Conservation (phyloP, 257 asterid species). For the Nicotiana sylvestris region DNA sequence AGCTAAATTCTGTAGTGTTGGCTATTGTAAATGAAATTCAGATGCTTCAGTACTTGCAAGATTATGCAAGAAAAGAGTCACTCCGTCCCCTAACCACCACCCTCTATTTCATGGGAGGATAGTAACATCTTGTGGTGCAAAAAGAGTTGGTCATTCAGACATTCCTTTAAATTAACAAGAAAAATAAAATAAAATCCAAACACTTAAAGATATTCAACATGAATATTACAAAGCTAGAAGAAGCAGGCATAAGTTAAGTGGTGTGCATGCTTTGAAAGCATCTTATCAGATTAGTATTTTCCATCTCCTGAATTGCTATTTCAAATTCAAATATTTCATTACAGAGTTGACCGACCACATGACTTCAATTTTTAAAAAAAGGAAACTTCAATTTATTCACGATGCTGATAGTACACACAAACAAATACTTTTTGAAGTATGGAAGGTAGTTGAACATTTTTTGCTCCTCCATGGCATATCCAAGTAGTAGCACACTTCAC, state of each 20-base stretch:
- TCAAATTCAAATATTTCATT: too few species aligned
- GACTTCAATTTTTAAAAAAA: too few species aligned
- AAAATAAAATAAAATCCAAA: neutral
- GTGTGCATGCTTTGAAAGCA: neutral
- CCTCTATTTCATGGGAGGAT: conserved; percentile 23
- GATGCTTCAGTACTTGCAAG: conserved; percentile 16
- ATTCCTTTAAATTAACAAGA: conserved; percentile 50
- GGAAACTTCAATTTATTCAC: too few species aligned
- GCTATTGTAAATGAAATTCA: conserved; percentile 49
- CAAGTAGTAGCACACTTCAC: too few species aligned
- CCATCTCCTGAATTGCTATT: too few species aligned
- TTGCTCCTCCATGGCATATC: too few species aligned
- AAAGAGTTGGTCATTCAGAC: conserved; percentile 89
- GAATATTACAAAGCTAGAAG: neutral
- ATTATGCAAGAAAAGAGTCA: neutral
- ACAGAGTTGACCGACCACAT: too few species aligned
- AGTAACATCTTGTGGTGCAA: conserved; percentile 95
- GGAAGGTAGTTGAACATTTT: too few species aligned
- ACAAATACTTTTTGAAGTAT: too few species aligned
- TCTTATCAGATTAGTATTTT: too few species aligned
- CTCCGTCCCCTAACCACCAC: neutral
- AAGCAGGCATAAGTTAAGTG: neutral
- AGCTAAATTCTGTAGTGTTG: conserved; percentile 86
- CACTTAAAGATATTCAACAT: neutral
- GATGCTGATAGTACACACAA: too few species aligned